These are phyloP conservation scores for Clarireedia sp. DNA, from an alignment of 2,329 filamentous ascomycete genomes.

Conservation along the genomic window DNA sequence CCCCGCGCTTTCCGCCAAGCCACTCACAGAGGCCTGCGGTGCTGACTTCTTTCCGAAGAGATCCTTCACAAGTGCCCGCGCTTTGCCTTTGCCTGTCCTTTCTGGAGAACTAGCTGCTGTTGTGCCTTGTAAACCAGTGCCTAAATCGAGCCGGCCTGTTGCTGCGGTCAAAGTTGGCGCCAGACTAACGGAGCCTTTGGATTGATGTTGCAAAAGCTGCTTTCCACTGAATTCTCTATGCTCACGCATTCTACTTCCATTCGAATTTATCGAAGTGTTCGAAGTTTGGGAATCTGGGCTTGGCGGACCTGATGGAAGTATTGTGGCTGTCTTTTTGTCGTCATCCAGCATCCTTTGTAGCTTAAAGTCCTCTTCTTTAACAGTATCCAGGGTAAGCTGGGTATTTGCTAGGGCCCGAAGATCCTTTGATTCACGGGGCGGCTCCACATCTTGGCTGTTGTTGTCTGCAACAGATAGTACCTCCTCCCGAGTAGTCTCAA, in stretches of 20 bases:
- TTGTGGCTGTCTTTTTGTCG: background rate
- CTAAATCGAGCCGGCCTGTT: conserved; percentile 19
- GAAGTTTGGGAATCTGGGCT: conserved; percentile 8
- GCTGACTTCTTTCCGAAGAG: conserved; percentile 25
- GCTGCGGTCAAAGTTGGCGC: conserved; percentile 23
- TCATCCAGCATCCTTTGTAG: conserved; percentile 7
- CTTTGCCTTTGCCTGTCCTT: conserved; percentile 13
- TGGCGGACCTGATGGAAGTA: background rate
- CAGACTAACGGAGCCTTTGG: conserved; percentile 21
- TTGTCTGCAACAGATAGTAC: background rate
- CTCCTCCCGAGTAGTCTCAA: conserved; percentile 8
- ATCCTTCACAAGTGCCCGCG: conserved; percentile 18
- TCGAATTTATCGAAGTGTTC: conserved; percentile 4
- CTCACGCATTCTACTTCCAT: background rate
- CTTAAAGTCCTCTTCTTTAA: conserved; percentile 1
- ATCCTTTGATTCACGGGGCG: background rate
- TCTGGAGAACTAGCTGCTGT: background rate
- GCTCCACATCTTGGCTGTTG: background rate
- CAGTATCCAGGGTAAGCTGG: background rate
- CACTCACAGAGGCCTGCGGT: conserved; percentile 6
- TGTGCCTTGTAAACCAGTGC: background rate
- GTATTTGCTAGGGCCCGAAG: background rate
- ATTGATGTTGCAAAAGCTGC: conserved; percentile 14
- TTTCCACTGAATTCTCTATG: conserved; percentile 7
- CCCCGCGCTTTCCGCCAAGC: conserved; percentile 1